Base-by-base conservation (phyloP, 768 basidiomycete species). In the Clitopilus passeckerianus region DNA sequence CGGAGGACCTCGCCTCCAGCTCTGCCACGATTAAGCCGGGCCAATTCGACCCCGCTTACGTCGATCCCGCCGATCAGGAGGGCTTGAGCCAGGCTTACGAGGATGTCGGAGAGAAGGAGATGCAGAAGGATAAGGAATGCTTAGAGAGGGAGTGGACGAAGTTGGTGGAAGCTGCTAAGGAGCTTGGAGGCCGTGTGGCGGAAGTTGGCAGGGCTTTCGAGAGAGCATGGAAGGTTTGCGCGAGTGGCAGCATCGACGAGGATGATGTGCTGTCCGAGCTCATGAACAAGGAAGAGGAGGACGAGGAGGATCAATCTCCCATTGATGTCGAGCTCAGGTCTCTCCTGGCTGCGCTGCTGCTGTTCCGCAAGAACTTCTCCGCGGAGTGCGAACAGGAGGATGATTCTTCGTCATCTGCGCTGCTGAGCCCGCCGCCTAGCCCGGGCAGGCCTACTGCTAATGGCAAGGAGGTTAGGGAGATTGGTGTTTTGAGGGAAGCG, bases 351-450 rank as follows among this genome's bases (percentile, higher is more conserved):
- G 86, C 88, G 43, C 74, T 87, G 46, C 74, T 86, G 30, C 71
- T 91, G 23, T 87, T 87, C 64, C 77, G 80, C 6, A 80, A 77
- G 50, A 77, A 89, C 56, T 91, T 91, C 70, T 73, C 64, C 35
- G 35, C 61, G n/a, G 16, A 15, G 37, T 14, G 22, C 10, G 22
- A 23, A 18, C 46, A 50, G 46, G 18, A 50, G 18, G 46, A 50
- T 50, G 46, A 50, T 18, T 9, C 46, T 18, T 50, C 46, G n/a
- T 50, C 46, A 18, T 66, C 68, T 12, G 58, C 61, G 57, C 66
- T 85, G 41, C 70, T 85, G 58, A 86, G 85, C 24, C 86, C 86
- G 3, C 86, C 87, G 9, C 85, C 86, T 0, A 84, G 75, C 50
- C 83, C 84, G 5, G 59, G 61, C 12, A 59, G 56, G 57, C 46